Conservation (phyloP, 352 stramenopile species). For the Globisporangium irregulare region DNA sequence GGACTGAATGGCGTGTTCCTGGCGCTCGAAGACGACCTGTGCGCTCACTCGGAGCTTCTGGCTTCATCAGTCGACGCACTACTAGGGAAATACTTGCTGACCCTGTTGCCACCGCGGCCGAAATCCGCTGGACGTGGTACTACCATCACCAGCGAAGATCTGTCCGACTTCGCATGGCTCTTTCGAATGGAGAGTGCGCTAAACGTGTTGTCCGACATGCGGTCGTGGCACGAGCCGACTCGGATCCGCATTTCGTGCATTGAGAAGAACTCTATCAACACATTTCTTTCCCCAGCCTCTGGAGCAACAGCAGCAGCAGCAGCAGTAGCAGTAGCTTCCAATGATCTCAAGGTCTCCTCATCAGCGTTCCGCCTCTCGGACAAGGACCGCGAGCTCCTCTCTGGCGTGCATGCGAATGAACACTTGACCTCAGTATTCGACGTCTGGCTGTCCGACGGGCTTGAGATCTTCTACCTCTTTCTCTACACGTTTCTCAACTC, state of each 20-base stretch:
- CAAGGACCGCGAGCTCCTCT: constrained; percentile 18
- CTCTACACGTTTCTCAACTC: constrained; percentile 20
- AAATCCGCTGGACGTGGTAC: neutral
- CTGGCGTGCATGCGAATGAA: constrained; percentile 11
- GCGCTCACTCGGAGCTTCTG: neutral
- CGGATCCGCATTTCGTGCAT: constrained; percentile 17
- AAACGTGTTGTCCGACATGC: constrained; percentile 19
- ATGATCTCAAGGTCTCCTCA: neutral
- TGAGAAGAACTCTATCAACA: constrained; percentile 7
- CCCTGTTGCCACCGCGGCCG: neutral
- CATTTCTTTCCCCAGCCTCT: neutral
- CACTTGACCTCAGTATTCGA: constrained; percentile 8
- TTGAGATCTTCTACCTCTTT: constrained; percentile 21
- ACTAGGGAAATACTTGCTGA: constrained; percentile 2
- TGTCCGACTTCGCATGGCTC: constrained; percentile 5
- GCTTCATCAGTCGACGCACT: neutral
- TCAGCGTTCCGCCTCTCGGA: constrained; percentile 11
- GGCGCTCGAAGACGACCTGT: constrained; percentile 13
- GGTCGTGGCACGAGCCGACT: constrained; percentile 16
- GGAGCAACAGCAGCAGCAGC: neutral
- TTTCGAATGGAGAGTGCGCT: constrained; percentile 14
- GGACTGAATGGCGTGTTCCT: constrained; percentile 17
- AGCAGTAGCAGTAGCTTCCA: neutral
- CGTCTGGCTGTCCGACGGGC: constrained; percentile 10
- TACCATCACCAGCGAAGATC: neutral